A percentile compares a stretch with the other conserved stretches of the same genome.
phyloP scores from a whole-genome alignment of 73 alveolate genomes.

The Effrenium voratum region DNA sequence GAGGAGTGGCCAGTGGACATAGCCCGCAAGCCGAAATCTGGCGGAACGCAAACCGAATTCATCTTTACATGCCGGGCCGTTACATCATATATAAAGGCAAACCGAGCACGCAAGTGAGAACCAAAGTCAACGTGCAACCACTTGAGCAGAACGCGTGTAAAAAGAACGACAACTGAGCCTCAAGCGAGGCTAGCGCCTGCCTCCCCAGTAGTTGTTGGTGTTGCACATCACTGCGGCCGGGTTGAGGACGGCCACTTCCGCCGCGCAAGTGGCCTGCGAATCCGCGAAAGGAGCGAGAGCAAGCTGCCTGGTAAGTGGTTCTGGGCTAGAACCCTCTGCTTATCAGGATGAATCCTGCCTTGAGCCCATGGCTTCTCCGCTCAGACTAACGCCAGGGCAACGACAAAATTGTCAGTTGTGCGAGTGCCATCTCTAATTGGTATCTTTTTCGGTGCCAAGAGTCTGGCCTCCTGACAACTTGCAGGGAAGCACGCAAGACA shows the following conservation, averaged over 20 bases:
- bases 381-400: too few relatives aligned
- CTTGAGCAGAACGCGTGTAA: neutral
- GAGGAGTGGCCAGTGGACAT: too few relatives aligned
- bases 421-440: neutral
- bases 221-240: neutral
- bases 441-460: too few relatives aligned
- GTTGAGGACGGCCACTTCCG: neutral
- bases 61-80: neutral
- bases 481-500: too few relatives aligned
- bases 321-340: too few relatives aligned
- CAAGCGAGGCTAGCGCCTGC: neutral
- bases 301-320: too few relatives aligned
- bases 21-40: too few relatives aligned
- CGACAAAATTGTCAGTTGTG: neutral
- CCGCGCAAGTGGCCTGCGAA: neutral
- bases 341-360: too few relatives aligned
- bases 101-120: neutral
- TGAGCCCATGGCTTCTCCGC: too few relatives aligned
- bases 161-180: neutral
- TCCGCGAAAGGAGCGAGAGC: neutral
- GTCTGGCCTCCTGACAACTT: too few relatives aligned
- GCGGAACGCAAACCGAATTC: too few relatives aligned
- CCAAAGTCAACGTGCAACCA: neutral
- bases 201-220: conserved; percentile 24
- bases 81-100: neutral